Evolutionary conservation across 2,329 filamentous ascomycete genomes (phyloP).

Genomic region (Apiospora koreana): DNA sequence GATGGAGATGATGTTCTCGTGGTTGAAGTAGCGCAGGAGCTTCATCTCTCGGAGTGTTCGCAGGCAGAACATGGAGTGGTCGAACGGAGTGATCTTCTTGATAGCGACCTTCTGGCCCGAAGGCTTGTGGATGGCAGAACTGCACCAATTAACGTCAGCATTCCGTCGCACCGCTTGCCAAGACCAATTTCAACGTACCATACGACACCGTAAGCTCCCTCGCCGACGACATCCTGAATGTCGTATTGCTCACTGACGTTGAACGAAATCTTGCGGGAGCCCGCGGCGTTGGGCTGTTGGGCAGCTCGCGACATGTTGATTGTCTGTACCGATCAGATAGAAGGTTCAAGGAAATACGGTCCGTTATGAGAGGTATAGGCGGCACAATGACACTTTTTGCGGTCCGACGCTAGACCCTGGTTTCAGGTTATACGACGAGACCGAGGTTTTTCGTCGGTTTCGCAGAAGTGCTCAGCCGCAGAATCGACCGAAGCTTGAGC

Average conservation of each 20-base stretch:
- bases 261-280: slow-evolving; percentile 95
- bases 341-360: slow-evolving; percentile 10
- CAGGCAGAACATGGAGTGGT: slow-evolving; percentile 98
- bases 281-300: slow-evolving; percentile 57
- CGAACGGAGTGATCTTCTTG: slow-evolving; percentile 99
- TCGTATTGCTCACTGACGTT: slow-evolving; percentile 99
- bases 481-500: not conserved
- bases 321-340: not conserved
- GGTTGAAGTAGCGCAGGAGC: slow-evolving; percentile 97
- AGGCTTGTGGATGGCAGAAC: slow-evolving; percentile 96
- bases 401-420: slow-evolving; percentile 3
- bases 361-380: slow-evolving; percentile 4
- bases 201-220: slow-evolving; percentile 97
- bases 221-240: slow-evolving; percentile 98
- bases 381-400: slow-evolving; percentile 1
- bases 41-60: slow-evolving; percentile 99
- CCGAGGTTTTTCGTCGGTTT: slow-evolving; percentile 2
- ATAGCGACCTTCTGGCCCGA: slow-evolving; percentile 98
- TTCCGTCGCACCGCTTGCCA: not conserved
- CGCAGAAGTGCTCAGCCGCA: not conserved
- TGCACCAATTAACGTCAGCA: slow-evolving; percentile 37
- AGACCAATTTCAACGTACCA: slow-evolving; percentile 66
- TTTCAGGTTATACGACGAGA: slow-evolving; percentile 8
- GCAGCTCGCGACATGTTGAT: slow-evolving; percentile 57
- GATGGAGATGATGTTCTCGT: slow-evolving; percentile 99